Base-by-base conservation (phyloP, 805 yeast genomes). In the Ogataea henricii region DNA sequence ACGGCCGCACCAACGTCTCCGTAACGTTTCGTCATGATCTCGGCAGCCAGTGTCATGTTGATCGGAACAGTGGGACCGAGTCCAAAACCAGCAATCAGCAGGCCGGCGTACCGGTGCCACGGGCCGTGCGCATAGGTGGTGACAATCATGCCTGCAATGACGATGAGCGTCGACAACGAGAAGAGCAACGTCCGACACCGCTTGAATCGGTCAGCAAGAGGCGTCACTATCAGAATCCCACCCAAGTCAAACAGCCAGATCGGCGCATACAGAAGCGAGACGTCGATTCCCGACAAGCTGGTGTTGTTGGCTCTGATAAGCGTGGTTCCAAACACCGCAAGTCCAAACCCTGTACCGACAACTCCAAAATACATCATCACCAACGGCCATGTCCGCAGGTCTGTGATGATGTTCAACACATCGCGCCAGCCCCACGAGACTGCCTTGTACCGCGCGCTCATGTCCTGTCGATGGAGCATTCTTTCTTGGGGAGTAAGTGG, bases 21-120 rank as follows among this genome's bases (percentile, higher is more conserved):
- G 60, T 89, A 84, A 40, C 78, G 72, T 9, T 78, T 74, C 6
- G 76, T 78, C 70, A 88, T 85, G 40, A 87, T 85, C 58, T 86
- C 91, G 0, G 91, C 81, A 0, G 90, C 68, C 85, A 87, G 80
- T 1, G 96, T 79, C 96, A 89, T 89, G 58, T 83, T 77, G 32
- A 86, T 88, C 22, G 96, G 96, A 12, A 88, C 95, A 0, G 96
- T 89, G 17, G 96, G 94, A 9, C 96, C 96, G 42, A 89, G 74
- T 0, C 96, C 96, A 56, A 83, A 86, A 0, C 96, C 96, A 6
- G 88, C 82, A 60, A 89, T 82, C 51, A 89, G 72, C 45, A 89
- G 72, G 0, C 96, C 96, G 6, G 81, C 95, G 63, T 87, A 89
- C 57, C 80, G 78, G 48, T 78, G 74, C 96, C 96, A 89, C 22